Evolutionary conservation across 768 basidiomycete species (phyloP), one percentile per base, ranked within the genome.

Genomic region (Pluteus cervinus): DNA sequence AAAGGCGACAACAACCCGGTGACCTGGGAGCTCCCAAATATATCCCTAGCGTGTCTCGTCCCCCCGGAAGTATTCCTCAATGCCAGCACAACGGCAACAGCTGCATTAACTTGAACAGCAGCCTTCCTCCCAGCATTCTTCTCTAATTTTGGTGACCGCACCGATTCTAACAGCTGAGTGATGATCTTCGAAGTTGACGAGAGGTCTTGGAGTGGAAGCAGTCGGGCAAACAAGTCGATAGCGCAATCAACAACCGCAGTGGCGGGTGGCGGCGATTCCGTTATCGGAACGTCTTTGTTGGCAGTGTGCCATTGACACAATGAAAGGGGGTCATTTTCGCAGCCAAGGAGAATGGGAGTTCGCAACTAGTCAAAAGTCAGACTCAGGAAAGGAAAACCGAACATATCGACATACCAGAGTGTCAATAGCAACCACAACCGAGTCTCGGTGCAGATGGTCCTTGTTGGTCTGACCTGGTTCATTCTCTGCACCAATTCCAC

Each of bases 221-320:
- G 61, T 24, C 75, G 71, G 0, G 87, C 68, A 49, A 97, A 97
- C 2, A 97, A 69, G 29, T 85, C 78, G n/a, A 98, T 81, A 0
- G 90, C 86, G 5, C 84, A 79, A 54, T 97, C 87, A 18, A 96
- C 85, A 7, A 90, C 85, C 4, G 85, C 76, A 0, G 89, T 90
- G 0, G 76, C 69, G 2, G 92, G 67, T 2, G 92, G 81, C 6
- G 86, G 78, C 6, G 86, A 75, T 48, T 83, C 81, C 3, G 73
- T 58, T 29, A 69, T 51, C 9, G 52, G 49, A 34, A 71, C 72
- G 39, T 74, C 71, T 5, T 64, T 55, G 36, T 68, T 64, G 1
- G 61, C 54, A 11, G 68, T 54, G 17, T 56, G 59, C n/a, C 61
- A 59, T 50, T 77, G 71, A 50, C 77, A 90, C 2, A 87, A 65